Evolutionary conservation across 176 grass and related monocot genomes (phyloP), one percentile per base, ranked within the genome.

Genomic region (Paspalum notatum): DNA sequence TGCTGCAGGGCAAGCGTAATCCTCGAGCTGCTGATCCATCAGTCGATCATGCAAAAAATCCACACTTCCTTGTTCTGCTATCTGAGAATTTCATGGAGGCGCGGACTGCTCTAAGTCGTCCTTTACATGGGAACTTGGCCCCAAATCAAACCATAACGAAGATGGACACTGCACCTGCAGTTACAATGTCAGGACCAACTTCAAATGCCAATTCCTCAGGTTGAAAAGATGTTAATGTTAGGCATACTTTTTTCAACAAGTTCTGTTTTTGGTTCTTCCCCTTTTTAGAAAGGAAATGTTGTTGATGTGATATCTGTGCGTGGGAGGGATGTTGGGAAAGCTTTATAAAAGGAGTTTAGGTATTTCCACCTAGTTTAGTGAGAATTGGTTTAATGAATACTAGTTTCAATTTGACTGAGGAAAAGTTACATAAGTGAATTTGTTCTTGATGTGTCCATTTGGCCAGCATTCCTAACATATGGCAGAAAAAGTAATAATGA

Each of bases 21-120:
- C 83, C 90, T 91, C 86, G 85, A 71, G 77, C 84, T 66, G 76
- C 78, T 72, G 90, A 95, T 72, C 84, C 90, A 82, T 69, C 90
- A 77, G 82, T 93, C 69, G 88, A 99, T 81, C 86, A 90, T 77
- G 43, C 86, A 14, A 99, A 89, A 85, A 87, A 95, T 49, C 75
- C 84, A 46, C 84, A 95, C 50, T 90, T 91, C 74, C 89, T 99
- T 80, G 82, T 99, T 77, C 82, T 99, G 72, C 80, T 93, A 17
- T 99, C 96, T 62, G 96, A 99, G 32, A 91, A 87, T 89, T 99
- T 99, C 78, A 83, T 84, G 62, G 96, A 99, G 79, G 93, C 92
- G 21, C 82, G 87, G 53, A 80, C 72, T 16, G 96, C 96, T 79
- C 85, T 99, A 60, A 95, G 83, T 72, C 90, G 80, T 22, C 85